Evolutionary conservation across 352 stramenopile genomes (phyloP), one percentile per base, ranked within the genome.

Genomic region (Globisporangium canariense): DNA sequence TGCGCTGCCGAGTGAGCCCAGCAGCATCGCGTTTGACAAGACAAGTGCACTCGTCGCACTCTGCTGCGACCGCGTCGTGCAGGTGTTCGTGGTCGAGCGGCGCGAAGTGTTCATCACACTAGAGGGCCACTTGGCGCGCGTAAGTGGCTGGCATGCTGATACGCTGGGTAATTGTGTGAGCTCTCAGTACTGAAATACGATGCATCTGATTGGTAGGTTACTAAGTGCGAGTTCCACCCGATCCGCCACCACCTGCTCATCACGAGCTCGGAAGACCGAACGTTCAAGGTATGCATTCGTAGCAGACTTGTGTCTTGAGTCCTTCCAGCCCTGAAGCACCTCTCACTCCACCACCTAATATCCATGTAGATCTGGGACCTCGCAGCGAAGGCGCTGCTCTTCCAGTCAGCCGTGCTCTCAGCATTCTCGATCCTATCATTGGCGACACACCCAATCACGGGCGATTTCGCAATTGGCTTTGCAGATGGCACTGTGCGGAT

Each of bases 251-350:
- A 92, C 47, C 58, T 91, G 45, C 62, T 94, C 49, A 55, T 94
- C 55, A 92, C 86, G 2, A 76, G 73, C 43, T 94, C 84, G 0
- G 86, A 94, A 69, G 86, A 93, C 67, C 83, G 84, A 18, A 94
- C 86, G 16, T 94, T 93, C 64, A 94, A 93, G 71, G 86, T 91
- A 55, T 1, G 46, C 25, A 28, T 28, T 28, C 25, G 25, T 28
- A 28, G 25, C 25, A 28, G 25, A 28, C 25, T 28, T 28, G 25
- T 28, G 25, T 28, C 25, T 28, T 28, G 25, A 28, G 25, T 28
- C 25, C 25, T 28, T 28, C 25, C 25, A 28, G 25, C 25, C 25
- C 25, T 28, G 25, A 28, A 28, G 25, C 25, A 28, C 25, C 25
- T 28, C 49, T 36, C 22, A 36, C 20, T 18, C 3, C 4, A 36